phyloP scores from a whole-genome alignment of 768 basidiomycete genomes.

The Phanerodontia chrysosporium region DNA sequence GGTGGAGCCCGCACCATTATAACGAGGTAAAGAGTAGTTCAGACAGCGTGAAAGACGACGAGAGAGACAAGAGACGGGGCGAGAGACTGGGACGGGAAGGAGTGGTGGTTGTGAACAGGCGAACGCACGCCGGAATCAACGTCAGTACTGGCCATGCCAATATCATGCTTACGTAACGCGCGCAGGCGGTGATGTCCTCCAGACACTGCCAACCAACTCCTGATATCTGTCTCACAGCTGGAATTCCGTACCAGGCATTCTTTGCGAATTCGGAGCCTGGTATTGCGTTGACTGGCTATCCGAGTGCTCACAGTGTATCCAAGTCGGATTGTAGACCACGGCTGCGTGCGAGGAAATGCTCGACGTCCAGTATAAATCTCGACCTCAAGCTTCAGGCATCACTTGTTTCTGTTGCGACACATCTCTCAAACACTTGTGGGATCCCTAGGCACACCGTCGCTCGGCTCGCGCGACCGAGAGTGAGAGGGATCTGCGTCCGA shows the following conservation, averaged over 20 bases:
- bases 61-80: neutral
- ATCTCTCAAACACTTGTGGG: neutral
- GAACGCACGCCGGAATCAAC: neutral
- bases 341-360: neutral
- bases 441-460: neutral
- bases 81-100: neutral
- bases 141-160: neutral
- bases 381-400: neutral
- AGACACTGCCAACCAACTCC: neutral
- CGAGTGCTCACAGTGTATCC: no score
- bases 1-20: conserved; percentile 29
- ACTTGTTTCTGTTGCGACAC: neutral
- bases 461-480: neutral
- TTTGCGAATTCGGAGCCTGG: no score
- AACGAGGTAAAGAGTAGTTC: neutral
- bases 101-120: neutral
- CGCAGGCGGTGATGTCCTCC: neutral
- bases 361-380: neutral
- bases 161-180: conserved; percentile 1
- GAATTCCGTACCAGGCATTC: no score
- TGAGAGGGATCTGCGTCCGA: no score
- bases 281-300: no score
- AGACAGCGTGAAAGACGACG: neutral
- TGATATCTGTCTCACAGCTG: no score
- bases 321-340: no score